Evolutionary conservation across 495 filamentous ascomycete species (phyloP).

Genomic region (Penicillium taxi): DNA sequence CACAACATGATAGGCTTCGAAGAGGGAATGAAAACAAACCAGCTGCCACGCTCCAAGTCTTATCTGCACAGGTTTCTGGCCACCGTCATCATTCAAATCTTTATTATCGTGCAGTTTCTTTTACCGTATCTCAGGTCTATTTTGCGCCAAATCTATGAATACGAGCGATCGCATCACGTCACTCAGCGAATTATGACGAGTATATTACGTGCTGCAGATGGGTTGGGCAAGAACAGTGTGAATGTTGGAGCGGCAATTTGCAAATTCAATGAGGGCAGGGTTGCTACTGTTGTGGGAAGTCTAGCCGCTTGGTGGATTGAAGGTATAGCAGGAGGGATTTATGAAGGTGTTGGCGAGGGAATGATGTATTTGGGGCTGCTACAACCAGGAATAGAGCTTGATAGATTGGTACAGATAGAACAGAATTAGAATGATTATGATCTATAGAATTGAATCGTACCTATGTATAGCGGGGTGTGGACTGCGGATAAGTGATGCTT

Average conservation of each 20-base stretch:
- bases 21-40: slow-evolving; percentile 1
- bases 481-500: too few species aligned
- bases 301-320: slow-evolving; percentile 50
- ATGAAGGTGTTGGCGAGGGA: slow-evolving; percentile 57
- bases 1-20: slow-evolving; percentile 27
- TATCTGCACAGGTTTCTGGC: slow-evolving; percentile 53
- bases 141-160: slow-evolving; percentile 44
- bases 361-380: slow-evolving; percentile 41
- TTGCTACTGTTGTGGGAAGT: slow-evolving; percentile 45
- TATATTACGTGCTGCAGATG: slow-evolving; percentile 44
- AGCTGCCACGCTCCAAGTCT: slow-evolving; percentile 24
- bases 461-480: too few species aligned
- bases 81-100: slow-evolving; percentile 46
- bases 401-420: slow-evolving; percentile 12
- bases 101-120: slow-evolving; percentile 48
- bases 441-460: not conserved
- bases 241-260: slow-evolving; percentile 42
- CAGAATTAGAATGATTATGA: slow-evolving; percentile 5
- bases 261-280: slow-evolving; percentile 48
- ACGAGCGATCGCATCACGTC: slow-evolving; percentile 57
- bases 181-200: slow-evolving; percentile 45
- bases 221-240: slow-evolving; percentile 43
- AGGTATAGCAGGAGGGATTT: slow-evolving; percentile 52
- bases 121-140: slow-evolving; percentile 53
- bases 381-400: slow-evolving; percentile 20